Conservation (phyloP, 1,139 yeast species). For the Suhomyces bolitotheri region DNA sequence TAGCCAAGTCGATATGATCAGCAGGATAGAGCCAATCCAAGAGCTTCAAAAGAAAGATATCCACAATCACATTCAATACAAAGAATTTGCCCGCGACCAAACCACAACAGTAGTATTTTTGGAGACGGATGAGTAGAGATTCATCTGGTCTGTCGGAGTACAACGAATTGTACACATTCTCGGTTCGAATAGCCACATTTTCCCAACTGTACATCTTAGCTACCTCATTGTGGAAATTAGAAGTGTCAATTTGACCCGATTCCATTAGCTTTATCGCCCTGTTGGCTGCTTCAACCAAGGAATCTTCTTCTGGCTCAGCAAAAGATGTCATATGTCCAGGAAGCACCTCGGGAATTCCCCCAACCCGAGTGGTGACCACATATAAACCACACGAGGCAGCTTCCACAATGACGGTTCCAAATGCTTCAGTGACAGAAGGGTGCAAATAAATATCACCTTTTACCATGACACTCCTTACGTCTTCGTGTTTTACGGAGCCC, state of each 20-base stretch:
- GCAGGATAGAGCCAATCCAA: slow-evolving; percentile 75
- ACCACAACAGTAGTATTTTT: slow-evolving; percentile 72
- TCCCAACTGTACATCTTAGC: slow-evolving; percentile 89
- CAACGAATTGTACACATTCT: slow-evolving; percentile 69
- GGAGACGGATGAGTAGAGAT: slow-evolving; percentile 51
- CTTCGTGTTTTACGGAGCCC: slow-evolving; percentile 90
- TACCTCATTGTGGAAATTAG: slow-evolving; percentile 75
- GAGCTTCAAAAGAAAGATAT: slow-evolving; percentile 60
- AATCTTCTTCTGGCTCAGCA: slow-evolving; percentile 81
- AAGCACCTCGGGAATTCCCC: slow-evolving; percentile 96
- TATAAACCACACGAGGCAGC: slow-evolving; percentile 96
- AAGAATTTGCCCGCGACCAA: slow-evolving; percentile 82
- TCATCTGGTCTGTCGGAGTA: slow-evolving; percentile 44
- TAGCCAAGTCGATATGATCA: slow-evolving; percentile 64
- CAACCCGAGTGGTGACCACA: slow-evolving; percentile 94
- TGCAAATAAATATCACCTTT: slow-evolving; percentile 93
- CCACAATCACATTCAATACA: slow-evolving; percentile 77
- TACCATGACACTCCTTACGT: slow-evolving; percentile 89
- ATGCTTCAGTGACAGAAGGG: slow-evolving; percentile 94
- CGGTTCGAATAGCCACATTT: slow-evolving; percentile 85
- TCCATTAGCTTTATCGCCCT: slow-evolving; percentile 62
- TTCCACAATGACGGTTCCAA: slow-evolving; percentile 95
- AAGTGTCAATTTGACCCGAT: slow-evolving; percentile 64
- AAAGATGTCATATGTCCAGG: slow-evolving; percentile 93
- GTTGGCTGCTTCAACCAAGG: slow-evolving; percentile 68